Base-by-base conservation (phyloP, 352 stramenopile genomes). In the Peronospora destructor region DNA sequence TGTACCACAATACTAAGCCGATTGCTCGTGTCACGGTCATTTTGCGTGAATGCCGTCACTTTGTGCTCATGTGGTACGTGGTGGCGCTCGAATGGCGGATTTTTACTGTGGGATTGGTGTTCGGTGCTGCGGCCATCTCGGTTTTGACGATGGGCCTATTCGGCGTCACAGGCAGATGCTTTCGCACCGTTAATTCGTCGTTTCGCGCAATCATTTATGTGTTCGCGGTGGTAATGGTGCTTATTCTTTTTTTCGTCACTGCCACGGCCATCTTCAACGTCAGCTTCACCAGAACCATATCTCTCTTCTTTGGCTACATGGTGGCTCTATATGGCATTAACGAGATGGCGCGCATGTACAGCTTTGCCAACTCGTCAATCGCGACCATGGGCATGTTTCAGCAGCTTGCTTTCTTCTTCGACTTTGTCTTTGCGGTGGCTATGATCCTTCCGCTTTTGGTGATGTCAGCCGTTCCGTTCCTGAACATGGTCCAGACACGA, bases 401-500 rank as follows among this genome's bases (percentile, higher is more conserved):
- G 55, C 71, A 90, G 48, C 53, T 93, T 14, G 77, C 77, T 6
- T 93, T 93, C 67, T 73, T 91, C 45, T 93, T 93, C 39, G 82
- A 93, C 62, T 93, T 89, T 49, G 39, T 93, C 7, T 91, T 91
- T 48, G 74, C 77, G 23, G 58, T 75, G 30, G 52, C 73, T 6
- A 85, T 91, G 70, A 81, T 91, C 26, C 48, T 88, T 12, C 79
- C 80, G 39, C 61, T 93, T 21, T 61, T 93, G 16, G 61, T 91
- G 23, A 76, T 93, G 64, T 91, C 79, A 49, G 73, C 67, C 25
- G 85, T 93, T 29, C 82, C 82, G 47, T 93, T 93, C 59, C 45
- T 93, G 34, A 91, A 91, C 56, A 85, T 90, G 12, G 85, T 93
- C 28, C 82, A 93, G 61, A 91, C 82, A 43, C 80, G 82, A 53